Evolutionary conservation across 2,329 filamentous ascomycete genomes (phyloP).

Genomic region (Beauveria medogensis): DNA sequence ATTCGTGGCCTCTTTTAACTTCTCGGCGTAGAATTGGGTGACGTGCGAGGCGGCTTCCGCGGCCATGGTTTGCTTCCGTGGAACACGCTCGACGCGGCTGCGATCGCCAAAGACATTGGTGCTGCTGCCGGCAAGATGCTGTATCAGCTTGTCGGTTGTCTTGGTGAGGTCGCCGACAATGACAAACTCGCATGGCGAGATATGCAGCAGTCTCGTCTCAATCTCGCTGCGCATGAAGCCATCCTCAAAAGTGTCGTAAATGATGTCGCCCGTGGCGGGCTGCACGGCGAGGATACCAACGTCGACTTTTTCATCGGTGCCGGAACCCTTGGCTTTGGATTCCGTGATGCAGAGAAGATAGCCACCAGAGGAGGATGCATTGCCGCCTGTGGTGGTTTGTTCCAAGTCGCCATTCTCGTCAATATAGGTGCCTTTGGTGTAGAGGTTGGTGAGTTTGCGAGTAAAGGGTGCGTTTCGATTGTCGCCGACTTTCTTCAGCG

Average conservation of each 20-base stretch:
- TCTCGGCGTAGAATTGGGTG: conserved; percentile 84
- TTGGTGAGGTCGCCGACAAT: conserved; percentile 86
- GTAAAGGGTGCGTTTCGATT: conserved; percentile 90
- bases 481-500: conserved; percentile 88
- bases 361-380: conserved; percentile 56
- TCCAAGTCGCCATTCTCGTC: conserved; percentile 83
- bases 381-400: conserved; percentile 31
- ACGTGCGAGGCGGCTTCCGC: conserved; percentile 84
- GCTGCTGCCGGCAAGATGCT: conserved; percentile 80
- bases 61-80: conserved; percentile 71
- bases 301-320: conserved; percentile 87
- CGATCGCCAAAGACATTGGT: conserved; percentile 89
- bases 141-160: conserved; percentile 84
- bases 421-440: conserved; percentile 96
- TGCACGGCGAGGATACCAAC: conserved; percentile 91
- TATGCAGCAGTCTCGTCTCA: conserved; percentile 89
- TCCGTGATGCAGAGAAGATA: conserved; percentile 92
- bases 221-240: conserved; percentile 96
- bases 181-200: conserved; percentile 90
- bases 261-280: conserved; percentile 88
- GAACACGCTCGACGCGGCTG: conserved; percentile 73
- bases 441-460: conserved; percentile 88
- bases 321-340: conserved; percentile 65
- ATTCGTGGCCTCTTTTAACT: conserved; percentile 56
- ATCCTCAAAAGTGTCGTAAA: conserved; percentile 93